Conservation (phyloP, 2,329 filamentous ascomycete species). For the Lasiodiplodia theobromae region DNA sequence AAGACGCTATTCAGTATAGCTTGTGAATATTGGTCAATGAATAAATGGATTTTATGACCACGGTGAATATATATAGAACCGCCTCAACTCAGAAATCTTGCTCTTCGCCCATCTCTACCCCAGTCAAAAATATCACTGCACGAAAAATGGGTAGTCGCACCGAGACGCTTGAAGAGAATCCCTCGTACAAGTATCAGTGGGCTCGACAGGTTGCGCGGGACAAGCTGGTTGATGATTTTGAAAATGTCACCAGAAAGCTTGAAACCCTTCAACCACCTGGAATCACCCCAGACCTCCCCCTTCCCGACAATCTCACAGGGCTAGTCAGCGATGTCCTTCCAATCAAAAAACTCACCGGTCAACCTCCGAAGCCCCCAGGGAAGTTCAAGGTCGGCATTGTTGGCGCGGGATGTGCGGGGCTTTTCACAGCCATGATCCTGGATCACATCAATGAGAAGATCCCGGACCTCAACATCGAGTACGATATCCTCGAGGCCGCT, state of each 20-base stretch:
- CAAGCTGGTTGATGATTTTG: constrained; percentile 13
- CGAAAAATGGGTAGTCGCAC: background rate
- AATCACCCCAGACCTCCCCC: background rate
- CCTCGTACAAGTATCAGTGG: constrained; percentile 27
- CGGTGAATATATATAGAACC: no score
- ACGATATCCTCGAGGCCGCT: constrained; percentile 48
- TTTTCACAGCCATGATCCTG: constrained; percentile 47
- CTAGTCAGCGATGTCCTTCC: background rate
- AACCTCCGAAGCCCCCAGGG: background rate
- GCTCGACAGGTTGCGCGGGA: constrained; percentile 23
- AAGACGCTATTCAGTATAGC: no score
- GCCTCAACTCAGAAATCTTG: no score
- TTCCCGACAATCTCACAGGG: background rate
- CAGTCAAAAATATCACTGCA: no score
- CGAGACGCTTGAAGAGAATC: background rate
- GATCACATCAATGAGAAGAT: constrained; percentile 34
- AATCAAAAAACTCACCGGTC: background rate
- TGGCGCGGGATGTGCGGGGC: constrained; percentile 47
- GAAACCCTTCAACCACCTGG: background rate
- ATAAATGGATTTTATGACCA: no score
- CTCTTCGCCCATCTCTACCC: no score
- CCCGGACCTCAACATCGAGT: constrained; percentile 36
- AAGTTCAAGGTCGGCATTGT: constrained; percentile 40
- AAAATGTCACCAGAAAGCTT: constrained; percentile 5
- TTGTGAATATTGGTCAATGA: no score